Evolutionary conservation across 257 asterid genomes (phyloP), one percentile per base, ranked within the genome.

Genomic region (Apocynum venetum): DNA sequence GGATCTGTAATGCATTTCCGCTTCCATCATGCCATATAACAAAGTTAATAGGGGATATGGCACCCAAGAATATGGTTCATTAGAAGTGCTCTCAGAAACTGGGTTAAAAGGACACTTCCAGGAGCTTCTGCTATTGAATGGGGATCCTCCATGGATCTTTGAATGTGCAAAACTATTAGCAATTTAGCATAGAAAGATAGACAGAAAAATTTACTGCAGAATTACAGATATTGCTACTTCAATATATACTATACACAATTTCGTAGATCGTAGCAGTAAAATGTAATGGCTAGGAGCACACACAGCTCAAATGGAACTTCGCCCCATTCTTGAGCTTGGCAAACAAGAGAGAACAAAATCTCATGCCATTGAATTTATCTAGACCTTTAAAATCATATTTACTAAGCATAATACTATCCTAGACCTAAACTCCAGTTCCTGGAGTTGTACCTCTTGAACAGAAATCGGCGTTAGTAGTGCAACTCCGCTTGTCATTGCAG

Each of bases 321-420:
- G 96, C 94, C 81, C 87, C 88, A 80, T 0, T 74, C 84, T 73
- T 88, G 82, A 82, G 86, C 78, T 78, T 83, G 89, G 88, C 89
- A 78, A 73, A 76, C 70, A 70, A 53, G 13, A 73, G 73, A 59
- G 17, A 25, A 61, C 20, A 57, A 79, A 77, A 76, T 75, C 79
- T 76, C 73, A 73, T 41, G 55, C 64, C 72, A 38, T 59, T 38
- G 14, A 65, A 66, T 61, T 65, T 35, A 19, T 59, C 53, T 67
- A 72, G 48, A 53, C 19, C 73, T 73, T 9, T 56, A 55, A 55
- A 55, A 15, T 36, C 20, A 19, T 55, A 48, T 76, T 48, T n/a
- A 72, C 55, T 36, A 72, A 25, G 31, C 31, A 38, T 74, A 25
- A 72, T 43, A 61, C 48, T 68, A 56, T 6, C 53, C 74, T 60